Evolutionary conservation across 2,329 filamentous ascomycete species (phyloP).

Genomic region (Dactylellina haptotyla): DNA sequence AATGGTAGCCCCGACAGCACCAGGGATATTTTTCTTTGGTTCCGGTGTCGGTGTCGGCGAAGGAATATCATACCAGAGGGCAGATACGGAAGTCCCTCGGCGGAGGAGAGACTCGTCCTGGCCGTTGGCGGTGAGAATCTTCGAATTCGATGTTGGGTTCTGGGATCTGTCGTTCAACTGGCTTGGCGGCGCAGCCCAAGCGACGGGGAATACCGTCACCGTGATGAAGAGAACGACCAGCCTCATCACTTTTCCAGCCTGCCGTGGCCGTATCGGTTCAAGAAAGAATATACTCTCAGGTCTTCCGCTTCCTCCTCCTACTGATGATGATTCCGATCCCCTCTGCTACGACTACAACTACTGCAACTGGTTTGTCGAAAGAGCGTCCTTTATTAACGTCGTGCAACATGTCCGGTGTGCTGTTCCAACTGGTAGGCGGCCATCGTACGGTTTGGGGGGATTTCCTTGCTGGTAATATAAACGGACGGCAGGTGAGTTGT

Average conservation of each 20-base stretch:
- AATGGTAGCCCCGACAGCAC: conserved; percentile 44
- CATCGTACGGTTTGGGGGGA: conserved; percentile 33
- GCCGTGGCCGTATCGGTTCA: conserved; percentile 26
- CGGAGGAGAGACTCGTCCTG: conserved; percentile 24
- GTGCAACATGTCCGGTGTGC: conserved; percentile 51
- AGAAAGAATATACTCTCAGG: not conserved
- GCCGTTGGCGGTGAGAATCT: not conserved
- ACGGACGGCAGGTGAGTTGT: conserved; percentile 38
- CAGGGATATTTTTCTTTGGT: conserved; percentile 50
- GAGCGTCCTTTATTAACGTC: conserved; percentile 43
- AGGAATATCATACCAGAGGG: conserved; percentile 51
- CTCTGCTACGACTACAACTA: too few relatives aligned
- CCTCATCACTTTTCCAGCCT: conserved; percentile 34
- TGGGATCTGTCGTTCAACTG: conserved; percentile 32
- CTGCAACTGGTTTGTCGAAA: conserved; percentile 26
- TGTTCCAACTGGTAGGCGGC: conserved; percentile 45
- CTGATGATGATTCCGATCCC: conserved; percentile 39
- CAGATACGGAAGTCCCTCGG: conserved; percentile 36
- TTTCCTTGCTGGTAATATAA: conserved; percentile 52
- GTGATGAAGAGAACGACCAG: conserved; percentile 30
- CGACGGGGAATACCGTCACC: conserved; percentile 45
- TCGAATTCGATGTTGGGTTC: conserved; percentile 11
- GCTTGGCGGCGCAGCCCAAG: conserved; percentile 49
- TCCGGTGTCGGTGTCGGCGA: conserved; percentile 37
- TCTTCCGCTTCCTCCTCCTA: conserved; percentile 42